phyloP scores from a whole-genome alignment of 148 eudicot species.

The Simmondsia chinensis region DNA sequence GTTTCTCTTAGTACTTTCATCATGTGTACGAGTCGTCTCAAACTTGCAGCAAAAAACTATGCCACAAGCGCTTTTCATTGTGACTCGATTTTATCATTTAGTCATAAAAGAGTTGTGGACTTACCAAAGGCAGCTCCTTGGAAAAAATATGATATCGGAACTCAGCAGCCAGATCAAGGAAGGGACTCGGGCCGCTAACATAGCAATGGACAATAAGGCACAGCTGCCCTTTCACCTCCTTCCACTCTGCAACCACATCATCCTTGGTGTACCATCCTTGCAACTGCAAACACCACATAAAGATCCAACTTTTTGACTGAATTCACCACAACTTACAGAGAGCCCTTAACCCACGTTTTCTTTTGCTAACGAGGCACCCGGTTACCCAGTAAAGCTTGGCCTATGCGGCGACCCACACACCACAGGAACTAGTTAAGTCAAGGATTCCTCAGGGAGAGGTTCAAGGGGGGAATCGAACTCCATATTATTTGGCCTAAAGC shows the following conservation, averaged over 20 bases:
- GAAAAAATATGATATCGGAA: constrained; percentile 85
- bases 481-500: too few relatives aligned
- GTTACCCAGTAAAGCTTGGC: too few relatives aligned
- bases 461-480: too few relatives aligned
- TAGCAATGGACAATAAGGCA: constrained; percentile 74
- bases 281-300: constrained; percentile 36
- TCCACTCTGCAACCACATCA: constrained; percentile 95
- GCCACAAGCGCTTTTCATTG: not conserved
- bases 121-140: constrained; percentile 86
- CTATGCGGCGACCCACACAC: too few relatives aligned
- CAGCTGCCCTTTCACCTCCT: constrained; percentile 51
- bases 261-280: constrained; percentile 90
- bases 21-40: too few relatives aligned
- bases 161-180: constrained; percentile 68
- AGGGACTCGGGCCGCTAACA: constrained; percentile 71
- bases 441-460: too few relatives aligned
- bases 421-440: too few relatives aligned
- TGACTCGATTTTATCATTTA: not conserved
- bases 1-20: too few relatives aligned
- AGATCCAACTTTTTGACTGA: not conserved
- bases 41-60: too few relatives aligned
- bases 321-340: too few relatives aligned
- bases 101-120: constrained; percentile 3
- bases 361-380: too few relatives aligned
- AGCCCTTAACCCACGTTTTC: too few relatives aligned